Conservation (phyloP, 1,139 yeast genomes). For the Magnusiomyces starmeri region DNA sequence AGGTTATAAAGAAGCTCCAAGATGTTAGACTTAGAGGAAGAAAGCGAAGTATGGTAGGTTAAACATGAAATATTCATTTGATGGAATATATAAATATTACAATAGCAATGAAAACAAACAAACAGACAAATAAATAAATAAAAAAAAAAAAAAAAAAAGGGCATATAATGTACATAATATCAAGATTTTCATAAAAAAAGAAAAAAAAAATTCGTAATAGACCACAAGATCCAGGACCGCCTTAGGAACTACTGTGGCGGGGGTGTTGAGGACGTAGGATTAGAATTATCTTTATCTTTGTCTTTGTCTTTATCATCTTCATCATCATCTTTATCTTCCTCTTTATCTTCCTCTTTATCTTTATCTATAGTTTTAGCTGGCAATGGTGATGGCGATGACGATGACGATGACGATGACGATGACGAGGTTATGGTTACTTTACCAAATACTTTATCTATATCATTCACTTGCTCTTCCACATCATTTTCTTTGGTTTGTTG, state of each 20-base stretch:
- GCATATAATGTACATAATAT: neutral
- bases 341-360: too few species aligned
- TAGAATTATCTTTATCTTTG: too few species aligned
- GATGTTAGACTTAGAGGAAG: constrained; percentile 51
- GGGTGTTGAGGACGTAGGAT: too few species aligned
- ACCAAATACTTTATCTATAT: constrained; percentile 16
- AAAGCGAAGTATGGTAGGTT: constrained; percentile 2
- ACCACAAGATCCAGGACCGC: too few species aligned
- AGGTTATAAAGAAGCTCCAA: constrained; percentile 57
- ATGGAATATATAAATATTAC: neutral
- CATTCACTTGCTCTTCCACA: constrained; percentile 9
- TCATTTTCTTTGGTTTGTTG: neutral
- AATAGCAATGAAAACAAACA: neutral
- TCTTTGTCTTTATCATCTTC: too few species aligned
- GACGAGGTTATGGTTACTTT: constrained; percentile 8
- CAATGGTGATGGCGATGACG: too few species aligned
- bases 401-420: neutral
- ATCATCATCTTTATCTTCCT: too few species aligned
- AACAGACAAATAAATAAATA: neutral
- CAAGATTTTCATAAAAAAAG: too few species aligned
- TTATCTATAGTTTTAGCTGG: too few species aligned
- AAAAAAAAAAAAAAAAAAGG: neutral
- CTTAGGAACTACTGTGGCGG: too few species aligned
- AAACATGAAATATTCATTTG: neutral
- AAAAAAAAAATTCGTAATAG: too few species aligned